These are phyloP conservation scores for Mortierella claussenii DNA, from an alignment of 192 early-diverging fungal species.

Conservation along the genomic window DNA sequence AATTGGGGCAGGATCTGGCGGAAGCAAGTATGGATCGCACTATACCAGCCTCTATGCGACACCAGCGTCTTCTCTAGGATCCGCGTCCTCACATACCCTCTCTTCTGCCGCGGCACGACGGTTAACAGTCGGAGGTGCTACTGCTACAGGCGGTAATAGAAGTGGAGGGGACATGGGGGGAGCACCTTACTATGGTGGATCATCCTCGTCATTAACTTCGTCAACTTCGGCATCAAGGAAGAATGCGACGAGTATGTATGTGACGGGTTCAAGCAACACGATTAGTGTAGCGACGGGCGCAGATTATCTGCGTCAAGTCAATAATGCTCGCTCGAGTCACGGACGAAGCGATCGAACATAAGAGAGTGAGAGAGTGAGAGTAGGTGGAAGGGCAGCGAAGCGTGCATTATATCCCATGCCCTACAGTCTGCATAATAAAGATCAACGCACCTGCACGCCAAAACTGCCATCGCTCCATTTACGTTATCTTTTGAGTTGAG, in stretches of 20 bases:
- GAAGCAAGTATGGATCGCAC: constrained; percentile 44
- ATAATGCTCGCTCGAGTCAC: too few species aligned
- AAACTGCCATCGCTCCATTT: too few species aligned
- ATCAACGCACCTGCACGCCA: too few species aligned
- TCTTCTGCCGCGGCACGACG: constrained; percentile 17
- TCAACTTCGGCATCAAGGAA: constrained; percentile 36
- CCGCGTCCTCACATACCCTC: constrained; percentile 16
- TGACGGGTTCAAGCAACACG: constrained; percentile 42
- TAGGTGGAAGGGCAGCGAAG: too few species aligned
- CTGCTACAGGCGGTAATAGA: neutral
- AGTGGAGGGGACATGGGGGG: neutral
- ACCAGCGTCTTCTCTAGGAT: constrained; percentile 25
- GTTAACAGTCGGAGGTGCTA: constrained; percentile 33
- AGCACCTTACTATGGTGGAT: constrained; percentile 14
- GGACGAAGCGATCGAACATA: neutral
- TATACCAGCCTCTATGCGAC: constrained; percentile 41
- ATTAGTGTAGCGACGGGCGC: constrained; percentile 20
- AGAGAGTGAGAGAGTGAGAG: too few species aligned
- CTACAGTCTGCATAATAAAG: too few species aligned
- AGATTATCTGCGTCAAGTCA: constrained; percentile 31
- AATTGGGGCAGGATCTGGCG: too few species aligned
- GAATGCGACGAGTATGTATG: constrained; percentile 47
- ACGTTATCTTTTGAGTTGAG: too few species aligned
- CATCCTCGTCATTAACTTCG: too few species aligned
- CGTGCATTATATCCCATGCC: too few species aligned